Conservation (phyloP, 305 asterid genomes). For the Fraxinus nigra region DNA sequence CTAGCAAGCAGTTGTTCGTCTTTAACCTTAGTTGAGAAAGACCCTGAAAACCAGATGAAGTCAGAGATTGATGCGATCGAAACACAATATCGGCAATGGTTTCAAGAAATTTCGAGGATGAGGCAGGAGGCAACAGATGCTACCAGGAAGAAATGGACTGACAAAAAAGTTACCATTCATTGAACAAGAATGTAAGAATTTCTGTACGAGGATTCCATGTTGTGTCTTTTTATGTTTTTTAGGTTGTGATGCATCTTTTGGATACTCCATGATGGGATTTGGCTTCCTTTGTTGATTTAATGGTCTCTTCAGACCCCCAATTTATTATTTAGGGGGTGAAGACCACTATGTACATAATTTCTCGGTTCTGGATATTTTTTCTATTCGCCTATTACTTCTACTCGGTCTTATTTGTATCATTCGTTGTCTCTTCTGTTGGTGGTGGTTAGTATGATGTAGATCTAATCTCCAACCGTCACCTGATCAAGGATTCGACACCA, state of each 20-base stretch:
- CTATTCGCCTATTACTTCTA: background rate
- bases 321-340: background rate
- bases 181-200: slow-evolving; percentile 10
- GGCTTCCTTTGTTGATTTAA: slow-evolving; percentile 19
- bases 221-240: background rate
- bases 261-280: slow-evolving; percentile 20
- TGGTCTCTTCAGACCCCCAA: background rate
- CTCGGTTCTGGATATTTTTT: background rate
- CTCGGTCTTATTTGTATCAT: background rate
- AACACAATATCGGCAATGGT: slow-evolving; percentile 50
- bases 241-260: slow-evolving; percentile 15
- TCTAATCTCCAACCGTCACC: background rate
- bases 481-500: background rate
- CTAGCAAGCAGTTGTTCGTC: slow-evolving; percentile 34
- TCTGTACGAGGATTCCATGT: background rate
- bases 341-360: slow-evolving; percentile 8
- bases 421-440: background rate
- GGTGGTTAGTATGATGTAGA: background rate
- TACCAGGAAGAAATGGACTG: slow-evolving; percentile 55
- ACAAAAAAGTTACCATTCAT: slow-evolving; percentile 28
- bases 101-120: slow-evolving; percentile 50
- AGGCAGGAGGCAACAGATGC: slow-evolving; percentile 59
- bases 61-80: slow-evolving; percentile 59
- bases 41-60: slow-evolving; percentile 37
- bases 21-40: slow-evolving; percentile 32